Conservation (phyloP, 2,329 filamentous ascomycete genomes). For the Monilinia polystroma region DNA sequence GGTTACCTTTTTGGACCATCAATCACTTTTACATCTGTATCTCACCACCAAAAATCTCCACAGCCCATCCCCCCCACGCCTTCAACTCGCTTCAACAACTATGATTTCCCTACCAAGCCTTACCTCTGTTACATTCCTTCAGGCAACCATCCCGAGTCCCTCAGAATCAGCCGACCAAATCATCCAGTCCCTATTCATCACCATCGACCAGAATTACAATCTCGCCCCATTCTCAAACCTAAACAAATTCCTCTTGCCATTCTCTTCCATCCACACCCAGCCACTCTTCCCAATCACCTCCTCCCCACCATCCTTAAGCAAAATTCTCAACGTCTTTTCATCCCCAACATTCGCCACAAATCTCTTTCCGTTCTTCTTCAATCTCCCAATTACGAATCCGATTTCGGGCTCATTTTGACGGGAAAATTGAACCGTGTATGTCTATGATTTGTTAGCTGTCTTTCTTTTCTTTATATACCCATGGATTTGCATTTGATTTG, state of each 20-base stretch:
- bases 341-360: slow-evolving; percentile 59
- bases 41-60: neutral
- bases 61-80: too few relatives aligned
- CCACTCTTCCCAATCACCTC: slow-evolving; percentile 53
- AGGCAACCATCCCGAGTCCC: neutral
- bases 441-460: slow-evolving; percentile 42
- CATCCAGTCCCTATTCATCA: neutral
- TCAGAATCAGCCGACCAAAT: too few relatives aligned
- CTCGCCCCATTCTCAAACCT: slow-evolving; percentile 29
- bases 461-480: neutral
- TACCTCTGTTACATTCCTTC: neutral
- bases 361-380: slow-evolving; percentile 48
- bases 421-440: slow-evolving; percentile 59
- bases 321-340: slow-evolving; percentile 46
- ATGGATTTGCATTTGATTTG: too few relatives aligned
- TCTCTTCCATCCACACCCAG: slow-evolving; percentile 43
- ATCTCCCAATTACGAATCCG: slow-evolving; percentile 53
- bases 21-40: neutral
- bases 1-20: neutral
- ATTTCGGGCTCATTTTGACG: slow-evolving; percentile 49
- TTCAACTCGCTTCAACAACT: neutral
- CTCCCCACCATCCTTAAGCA: slow-evolving; percentile 43
- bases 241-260: slow-evolving; percentile 44
- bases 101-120: neutral
- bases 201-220: neutral